These are phyloP conservation scores for Annulohypoxylon maeteangense DNA, from an alignment of 495 filamentous ascomycete genomes.

Conservation along the genomic window DNA sequence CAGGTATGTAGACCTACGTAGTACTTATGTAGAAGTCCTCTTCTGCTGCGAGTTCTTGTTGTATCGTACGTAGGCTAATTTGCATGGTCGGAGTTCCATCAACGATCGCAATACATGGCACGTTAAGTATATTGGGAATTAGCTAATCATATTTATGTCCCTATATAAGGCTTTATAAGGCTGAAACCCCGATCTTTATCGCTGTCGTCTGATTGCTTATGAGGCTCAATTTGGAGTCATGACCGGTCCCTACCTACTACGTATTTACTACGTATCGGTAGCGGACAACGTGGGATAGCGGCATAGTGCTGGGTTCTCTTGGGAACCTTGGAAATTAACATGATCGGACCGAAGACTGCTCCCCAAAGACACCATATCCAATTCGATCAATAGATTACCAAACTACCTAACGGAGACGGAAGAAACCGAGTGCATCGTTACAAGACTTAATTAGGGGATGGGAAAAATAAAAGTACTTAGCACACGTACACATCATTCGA, in stretches of 20 bases:
- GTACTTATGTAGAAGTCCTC: background rate
- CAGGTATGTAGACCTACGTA: background rate
- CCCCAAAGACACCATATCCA: conserved; percentile 34
- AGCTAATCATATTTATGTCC: conserved; percentile 10
- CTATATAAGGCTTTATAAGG: conserved; percentile 43
- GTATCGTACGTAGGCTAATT: conserved; percentile 19
- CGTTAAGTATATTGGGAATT: conserved; percentile 12
- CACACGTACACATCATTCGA: conserved; percentile 34
- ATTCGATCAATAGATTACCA: conserved; percentile 11
- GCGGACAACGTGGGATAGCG: conserved; percentile 28
- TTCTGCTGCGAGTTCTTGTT: background rate
- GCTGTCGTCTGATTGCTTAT: conserved; percentile 21
- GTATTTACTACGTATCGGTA: conserved; percentile 27
- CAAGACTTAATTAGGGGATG: conserved; percentile 26
- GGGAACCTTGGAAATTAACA: conserved; percentile 30
- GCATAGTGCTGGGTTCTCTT: conserved; percentile 13
- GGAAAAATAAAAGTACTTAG: conserved; percentile 5
- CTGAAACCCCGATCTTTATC: conserved; percentile 38
- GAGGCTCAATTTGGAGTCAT: conserved; percentile 44
- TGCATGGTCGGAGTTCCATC: background rate
- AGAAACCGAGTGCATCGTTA: conserved; percentile 37
- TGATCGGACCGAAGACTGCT: conserved; percentile 39
- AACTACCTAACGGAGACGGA: conserved; percentile 26
- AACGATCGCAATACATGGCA: conserved; percentile 22
- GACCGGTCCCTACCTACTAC: conserved; percentile 27